A percentile compares a stretch with the other conserved stretches of the same genome.
Evolutionary conservation across 768 basidiomycete species (phyloP).

Genomic region (Suillus clintonianus): DNA sequence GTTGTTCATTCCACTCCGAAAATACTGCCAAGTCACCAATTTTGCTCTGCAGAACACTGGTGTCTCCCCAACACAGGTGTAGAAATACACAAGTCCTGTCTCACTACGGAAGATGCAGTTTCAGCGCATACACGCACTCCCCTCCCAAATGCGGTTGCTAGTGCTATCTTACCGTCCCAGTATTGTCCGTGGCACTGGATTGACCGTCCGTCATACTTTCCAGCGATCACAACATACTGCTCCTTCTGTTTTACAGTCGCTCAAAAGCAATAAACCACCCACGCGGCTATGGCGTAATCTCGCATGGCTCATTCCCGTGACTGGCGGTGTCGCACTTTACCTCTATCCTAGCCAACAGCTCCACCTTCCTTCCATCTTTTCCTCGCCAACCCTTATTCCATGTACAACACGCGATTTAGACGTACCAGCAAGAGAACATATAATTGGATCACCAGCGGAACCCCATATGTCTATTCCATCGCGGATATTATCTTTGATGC

Average conservation of each 20-base stretch:
- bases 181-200: not conserved
- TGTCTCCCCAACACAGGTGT: not conserved
- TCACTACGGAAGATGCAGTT: conserved; percentile 16
- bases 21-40: not conserved
- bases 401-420: conserved; percentile 25
- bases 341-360: conserved; percentile 44
- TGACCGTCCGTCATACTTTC: conserved; percentile 27
- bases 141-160: conserved; percentile 26
- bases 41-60: not conserved
- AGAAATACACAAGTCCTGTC: not conserved
- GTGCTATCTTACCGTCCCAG: conserved; percentile 12
- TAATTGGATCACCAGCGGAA: conserved; percentile 74
- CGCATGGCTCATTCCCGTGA: conserved; percentile 59
- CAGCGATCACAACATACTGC: conserved; percentile 13
- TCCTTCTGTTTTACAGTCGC: conserved; percentile 29
- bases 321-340: conserved; percentile 55
- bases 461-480: conserved; percentile 46
- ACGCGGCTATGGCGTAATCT: conserved; percentile 24
- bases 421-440: conserved; percentile 20
- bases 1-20: not conserved
- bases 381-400: conserved; percentile 51
- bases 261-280: conserved; percentile 34
- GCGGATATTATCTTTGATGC: conserved; percentile 49
- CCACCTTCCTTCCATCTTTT: conserved; percentile 49
- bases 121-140: conserved; percentile 24